phyloP scores from a whole-genome alignment of 805 yeast genomes.

The Saccharomyces eubayanus region DNA sequence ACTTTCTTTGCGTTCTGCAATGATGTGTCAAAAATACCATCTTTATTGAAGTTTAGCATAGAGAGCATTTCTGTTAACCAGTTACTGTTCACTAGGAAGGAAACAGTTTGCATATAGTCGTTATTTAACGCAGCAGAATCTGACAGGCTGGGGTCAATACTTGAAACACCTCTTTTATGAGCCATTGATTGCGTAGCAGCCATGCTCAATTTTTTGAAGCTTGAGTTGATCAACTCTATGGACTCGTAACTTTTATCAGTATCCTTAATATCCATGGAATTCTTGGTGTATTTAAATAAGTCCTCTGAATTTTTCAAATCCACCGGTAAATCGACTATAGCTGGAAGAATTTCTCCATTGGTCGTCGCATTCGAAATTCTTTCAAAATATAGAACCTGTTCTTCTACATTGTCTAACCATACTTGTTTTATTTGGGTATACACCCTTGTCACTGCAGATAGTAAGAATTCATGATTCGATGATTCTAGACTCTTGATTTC shows the following conservation, averaged over 20 bases:
- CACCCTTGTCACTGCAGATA: constrained; percentile 42
- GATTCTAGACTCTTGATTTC: constrained; percentile 32
- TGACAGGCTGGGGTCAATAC: constrained; percentile 1
- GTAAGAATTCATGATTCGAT: constrained; percentile 57
- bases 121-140: not conserved
- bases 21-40: constrained; percentile 15
- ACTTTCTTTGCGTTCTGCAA: constrained; percentile 21
- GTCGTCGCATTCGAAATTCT: constrained; percentile 27
- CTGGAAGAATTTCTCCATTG: constrained; percentile 36
- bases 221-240: not conserved
- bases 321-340: constrained; percentile 41
- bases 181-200: constrained; percentile 2
- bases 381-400: constrained; percentile 42
- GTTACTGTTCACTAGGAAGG: constrained; percentile 45
- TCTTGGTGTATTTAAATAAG: constrained; percentile 27
- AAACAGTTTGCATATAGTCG: constrained; percentile 35
- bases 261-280: not conserved
- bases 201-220: not conserved
- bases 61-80: constrained; percentile 40
- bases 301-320: constrained; percentile 33
- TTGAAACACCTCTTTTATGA: constrained; percentile 1
- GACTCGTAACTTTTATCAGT: not conserved
- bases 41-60: constrained; percentile 12
- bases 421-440: constrained; percentile 41
- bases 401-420: constrained; percentile 54